Conservation (phyloP, 495 filamentous ascomycete species). For the Talaromyces nanjingensis region DNA sequence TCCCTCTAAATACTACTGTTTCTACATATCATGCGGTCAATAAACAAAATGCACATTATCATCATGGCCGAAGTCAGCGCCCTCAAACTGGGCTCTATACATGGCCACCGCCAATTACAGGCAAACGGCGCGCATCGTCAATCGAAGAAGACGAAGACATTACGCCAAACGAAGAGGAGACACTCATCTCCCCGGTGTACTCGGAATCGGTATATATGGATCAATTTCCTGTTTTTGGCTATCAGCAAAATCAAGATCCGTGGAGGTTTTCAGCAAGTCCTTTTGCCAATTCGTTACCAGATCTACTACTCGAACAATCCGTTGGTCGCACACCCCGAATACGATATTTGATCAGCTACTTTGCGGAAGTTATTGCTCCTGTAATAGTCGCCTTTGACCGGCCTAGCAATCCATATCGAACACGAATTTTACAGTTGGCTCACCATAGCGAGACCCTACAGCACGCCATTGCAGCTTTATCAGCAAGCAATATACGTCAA, state of each 20-base stretch:
- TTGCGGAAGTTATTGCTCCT: conserved; percentile 84
- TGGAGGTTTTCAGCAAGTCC: conserved; percentile 25
- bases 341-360: conserved; percentile 52
- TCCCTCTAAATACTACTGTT: neutral
- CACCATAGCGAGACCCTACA: conserved; percentile 73
- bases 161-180: neutral
- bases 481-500: conserved; percentile 71
- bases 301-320: conserved; percentile 35
- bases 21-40: neutral
- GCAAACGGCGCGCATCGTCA: conserved; percentile 1
- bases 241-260: neutral
- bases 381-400: conserved; percentile 88
- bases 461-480: conserved; percentile 85
- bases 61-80: neutral
- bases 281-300: conserved; percentile 11
- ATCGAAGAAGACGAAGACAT: neutral
- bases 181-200: neutral
- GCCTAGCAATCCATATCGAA: conserved; percentile 76
- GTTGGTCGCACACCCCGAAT: conserved; percentile 50
- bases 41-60: neutral
- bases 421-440: conserved; percentile 74
- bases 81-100: neutral
- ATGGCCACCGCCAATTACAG: neutral
- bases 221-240: neutral
- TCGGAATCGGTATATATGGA: neutral